Evolutionary conservation across 2,329 filamentous ascomycete species (phyloP), one percentile per base, ranked within the genome.

Genomic region (Botrytis deweyae): DNA sequence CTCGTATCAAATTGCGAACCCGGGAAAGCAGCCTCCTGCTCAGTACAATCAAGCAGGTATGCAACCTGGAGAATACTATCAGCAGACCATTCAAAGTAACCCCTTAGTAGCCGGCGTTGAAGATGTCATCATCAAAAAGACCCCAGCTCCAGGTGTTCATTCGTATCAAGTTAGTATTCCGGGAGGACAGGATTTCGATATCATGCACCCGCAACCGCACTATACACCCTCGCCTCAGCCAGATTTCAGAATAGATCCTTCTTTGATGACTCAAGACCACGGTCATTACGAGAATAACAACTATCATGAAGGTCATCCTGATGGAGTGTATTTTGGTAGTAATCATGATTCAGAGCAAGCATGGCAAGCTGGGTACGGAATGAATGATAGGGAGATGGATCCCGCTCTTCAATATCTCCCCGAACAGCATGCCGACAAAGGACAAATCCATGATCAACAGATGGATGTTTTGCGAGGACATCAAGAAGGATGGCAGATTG

Each of bases 1-100:
- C 3, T 84, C 85, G 1, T 90, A 87, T 83, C 84, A 87, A 68
- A 82, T 84, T 68, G 84, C 82, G 58, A 87, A 88, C 77, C 86
- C 87, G 59, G 85, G 86, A 38, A 83, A 84, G 72, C 83, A 84
- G 6, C 78, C 85, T 71, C 85, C 86, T 33, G 80, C 83, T 74
- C 83, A 84, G 46, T 85, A 87, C 76, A 82, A 82, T 29, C 81
- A 84, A 58, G 81, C 80, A 29, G 83, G 85, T 55, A 74, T 80
- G 61, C 77, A 83, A 67, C 83, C 84, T 72, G 83, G 84, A 46
- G 85, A 87, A 64, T 88, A 88, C 78, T 86, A 87, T 76, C 85
- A 88, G 73, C 80, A 80, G 71, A 77, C 76, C 29, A 76, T 80
- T 14, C 77, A 77, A 29, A 74, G 59, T 25, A 77, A 80, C 68